Conservation (phyloP, 2,329 filamentous ascomycete genomes). For the Aureobasidium sp. region DNA sequence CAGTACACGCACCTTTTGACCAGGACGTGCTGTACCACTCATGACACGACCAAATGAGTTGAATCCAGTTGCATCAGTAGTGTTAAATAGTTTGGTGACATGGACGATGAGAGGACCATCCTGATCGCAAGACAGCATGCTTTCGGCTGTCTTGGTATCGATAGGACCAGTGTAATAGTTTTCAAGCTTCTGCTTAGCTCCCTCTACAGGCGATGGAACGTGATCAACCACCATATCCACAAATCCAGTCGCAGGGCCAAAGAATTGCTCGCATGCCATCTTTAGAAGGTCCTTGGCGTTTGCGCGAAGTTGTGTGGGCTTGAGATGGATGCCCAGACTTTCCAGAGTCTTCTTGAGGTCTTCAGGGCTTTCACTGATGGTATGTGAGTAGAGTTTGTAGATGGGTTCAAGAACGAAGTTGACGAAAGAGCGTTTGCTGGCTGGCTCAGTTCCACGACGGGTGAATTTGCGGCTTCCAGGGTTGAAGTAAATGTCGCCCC, state of each 20-base stretch:
- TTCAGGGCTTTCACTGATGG: slow-evolving; percentile 80
- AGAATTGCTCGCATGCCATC: slow-evolving; percentile 90
- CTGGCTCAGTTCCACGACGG: slow-evolving; percentile 72
- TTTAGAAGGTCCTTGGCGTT: slow-evolving; percentile 86
- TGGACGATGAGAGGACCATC: slow-evolving; percentile 89
- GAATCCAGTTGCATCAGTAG: slow-evolving; percentile 83
- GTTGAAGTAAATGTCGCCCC: slow-evolving; percentile 97
- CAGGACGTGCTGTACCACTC: slow-evolving; percentile 79
- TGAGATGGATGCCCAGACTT: slow-evolving; percentile 73
- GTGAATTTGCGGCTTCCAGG: slow-evolving; percentile 85
- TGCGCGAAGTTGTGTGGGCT: slow-evolving; percentile 83
- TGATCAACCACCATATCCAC: slow-evolving; percentile 93
- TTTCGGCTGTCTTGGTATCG: slow-evolving; percentile 68
- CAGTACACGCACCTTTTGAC: slow-evolving; percentile 77
- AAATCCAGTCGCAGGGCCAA: slow-evolving; percentile 79
- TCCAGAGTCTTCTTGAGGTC: slow-evolving; percentile 73
- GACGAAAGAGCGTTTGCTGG: slow-evolving; percentile 78
- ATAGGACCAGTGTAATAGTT: slow-evolving; percentile 86
- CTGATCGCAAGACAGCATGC: slow-evolving; percentile 76
- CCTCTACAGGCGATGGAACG: slow-evolving; percentile 76
- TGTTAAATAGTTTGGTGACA: slow-evolving; percentile 87
- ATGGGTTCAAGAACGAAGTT: slow-evolving; percentile 94
- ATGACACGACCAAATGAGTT: slow-evolving; percentile 84
- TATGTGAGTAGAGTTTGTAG: slow-evolving; percentile 95
- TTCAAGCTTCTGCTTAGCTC: slow-evolving; percentile 67